Evolutionary conservation across 805 yeast species (phyloP).

Genomic region (Clavispora santaluciae): DNA sequence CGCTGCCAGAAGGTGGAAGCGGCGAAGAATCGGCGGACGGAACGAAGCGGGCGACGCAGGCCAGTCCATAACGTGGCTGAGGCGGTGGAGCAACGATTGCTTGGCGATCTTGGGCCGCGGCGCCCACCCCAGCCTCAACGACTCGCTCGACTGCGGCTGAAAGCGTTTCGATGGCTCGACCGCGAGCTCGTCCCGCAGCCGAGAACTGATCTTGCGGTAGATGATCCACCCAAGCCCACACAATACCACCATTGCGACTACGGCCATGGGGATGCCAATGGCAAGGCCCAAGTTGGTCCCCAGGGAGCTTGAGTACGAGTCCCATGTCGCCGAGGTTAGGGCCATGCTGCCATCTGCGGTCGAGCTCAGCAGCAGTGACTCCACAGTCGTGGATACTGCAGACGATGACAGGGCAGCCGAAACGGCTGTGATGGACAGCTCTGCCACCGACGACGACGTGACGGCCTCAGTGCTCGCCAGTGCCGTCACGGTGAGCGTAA

Average conservation of each 20-base stretch:
- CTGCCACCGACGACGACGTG: too few relatives aligned
- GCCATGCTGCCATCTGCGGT: not conserved
- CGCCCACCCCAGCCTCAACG: not conserved
- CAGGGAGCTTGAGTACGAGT: not conserved
- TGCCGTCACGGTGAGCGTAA: not conserved
- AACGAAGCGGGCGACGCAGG: slow-evolving; percentile 15
- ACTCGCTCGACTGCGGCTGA: not conserved
- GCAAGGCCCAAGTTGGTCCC: slow-evolving; percentile 25
- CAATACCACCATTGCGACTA: slow-evolving; percentile 11
- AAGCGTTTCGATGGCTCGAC: not conserved
- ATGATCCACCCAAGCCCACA: not conserved
- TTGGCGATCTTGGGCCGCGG: not conserved
- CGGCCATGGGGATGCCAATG: slow-evolving; percentile 29
- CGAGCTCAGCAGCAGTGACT: not conserved
- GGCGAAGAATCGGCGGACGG: slow-evolving; percentile 1
- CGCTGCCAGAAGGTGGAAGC: not conserved
- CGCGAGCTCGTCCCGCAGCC: not conserved
- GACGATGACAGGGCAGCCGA: not conserved
- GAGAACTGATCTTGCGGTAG: not conserved
- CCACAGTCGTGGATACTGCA: not conserved
- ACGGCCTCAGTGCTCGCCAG: too few relatives aligned
- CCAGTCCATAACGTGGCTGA: slow-evolving; percentile 22
- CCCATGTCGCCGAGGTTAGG: not conserved
- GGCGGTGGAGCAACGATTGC: slow-evolving; percentile 8
- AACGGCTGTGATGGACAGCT: too few relatives aligned